Conservation (phyloP, 805 yeast genomes). For the Yamadazyma paraphyllophila region DNA sequence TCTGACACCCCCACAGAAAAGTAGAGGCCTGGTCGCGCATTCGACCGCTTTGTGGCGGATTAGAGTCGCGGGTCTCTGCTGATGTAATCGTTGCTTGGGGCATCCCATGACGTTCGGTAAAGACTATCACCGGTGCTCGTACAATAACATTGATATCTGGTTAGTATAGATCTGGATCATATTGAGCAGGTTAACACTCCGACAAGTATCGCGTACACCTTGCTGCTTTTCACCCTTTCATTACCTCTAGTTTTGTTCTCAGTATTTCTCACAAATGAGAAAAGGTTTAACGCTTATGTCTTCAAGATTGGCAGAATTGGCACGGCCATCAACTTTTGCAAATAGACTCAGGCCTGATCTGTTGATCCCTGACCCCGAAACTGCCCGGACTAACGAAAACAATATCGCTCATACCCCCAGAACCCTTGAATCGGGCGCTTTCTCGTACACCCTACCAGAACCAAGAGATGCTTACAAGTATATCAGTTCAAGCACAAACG, state of each 20-base stretch:
- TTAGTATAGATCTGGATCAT: too few relatives aligned
- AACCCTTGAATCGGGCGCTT: slow-evolving; percentile 55
- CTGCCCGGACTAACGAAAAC: slow-evolving; percentile 28
- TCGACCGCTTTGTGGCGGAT: too few relatives aligned
- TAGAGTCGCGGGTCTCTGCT: too few relatives aligned
- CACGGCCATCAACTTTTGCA: slow-evolving; percentile 31
- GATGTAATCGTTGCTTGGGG: too few relatives aligned
- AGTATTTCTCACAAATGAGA: not conserved
- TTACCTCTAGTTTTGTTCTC: not conserved
- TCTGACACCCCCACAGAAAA: too few relatives aligned
- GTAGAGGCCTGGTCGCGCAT: too few relatives aligned
- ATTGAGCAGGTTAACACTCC: too few relatives aligned
- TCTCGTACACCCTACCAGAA: slow-evolving; percentile 72
- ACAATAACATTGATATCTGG: too few relatives aligned
- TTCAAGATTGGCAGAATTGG: slow-evolving; percentile 17
- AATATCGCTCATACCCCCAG: slow-evolving; percentile 38
- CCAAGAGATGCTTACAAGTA: slow-evolving; percentile 50
- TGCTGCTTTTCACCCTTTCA: not conserved
- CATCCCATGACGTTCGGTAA: too few relatives aligned
- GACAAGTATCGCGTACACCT: not conserved
- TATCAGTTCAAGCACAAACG: slow-evolving; percentile 57
- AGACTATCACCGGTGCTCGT: too few relatives aligned
- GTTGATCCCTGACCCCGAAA: slow-evolving; percentile 21
- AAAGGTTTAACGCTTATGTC: not conserved
- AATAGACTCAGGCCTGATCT: slow-evolving; percentile 28